phyloP scores from a whole-genome alignment of 2,329 filamentous ascomycete genomes.

The Penicillium expansum region DNA sequence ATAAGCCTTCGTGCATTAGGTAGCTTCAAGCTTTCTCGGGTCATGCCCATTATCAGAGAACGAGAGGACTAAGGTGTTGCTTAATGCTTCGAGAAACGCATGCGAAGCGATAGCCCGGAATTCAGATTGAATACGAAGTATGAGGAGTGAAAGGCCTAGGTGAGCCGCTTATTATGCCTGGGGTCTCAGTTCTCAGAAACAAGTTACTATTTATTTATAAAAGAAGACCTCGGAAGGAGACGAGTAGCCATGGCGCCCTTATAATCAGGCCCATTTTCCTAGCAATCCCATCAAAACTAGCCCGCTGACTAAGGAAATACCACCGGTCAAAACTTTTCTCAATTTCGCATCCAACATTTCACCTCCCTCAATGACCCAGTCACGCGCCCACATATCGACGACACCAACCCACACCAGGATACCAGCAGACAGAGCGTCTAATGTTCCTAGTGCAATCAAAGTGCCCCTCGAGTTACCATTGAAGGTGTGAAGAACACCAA shows the following conservation, averaged over 20 bases:
- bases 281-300: conserved; percentile 69
- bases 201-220: background rate
- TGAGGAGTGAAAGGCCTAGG: background rate
- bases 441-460: conserved; percentile 67
- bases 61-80: too few species aligned
- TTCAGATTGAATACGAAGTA: background rate
- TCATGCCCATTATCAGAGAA: too few species aligned
- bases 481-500: conserved; percentile 67
- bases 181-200: background rate
- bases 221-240: background rate
- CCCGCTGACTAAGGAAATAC: conserved; percentile 58
- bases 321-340: conserved; percentile 50
- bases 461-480: conserved; percentile 71
- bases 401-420: conserved; percentile 77
- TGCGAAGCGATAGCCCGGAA: background rate
- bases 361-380: conserved; percentile 64
- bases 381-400: conserved; percentile 75
- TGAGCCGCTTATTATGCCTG: background rate
- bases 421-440: conserved; percentile 71
- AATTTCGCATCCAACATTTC: conserved; percentile 56
- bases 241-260: background rate
- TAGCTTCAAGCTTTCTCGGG: too few species aligned
- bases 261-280: conserved; percentile 66
- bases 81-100: too few species aligned
- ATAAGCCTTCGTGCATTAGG: too few species aligned